Conservation (phyloP, 768 basidiomycete species). For the Russula olivacea region DNA sequence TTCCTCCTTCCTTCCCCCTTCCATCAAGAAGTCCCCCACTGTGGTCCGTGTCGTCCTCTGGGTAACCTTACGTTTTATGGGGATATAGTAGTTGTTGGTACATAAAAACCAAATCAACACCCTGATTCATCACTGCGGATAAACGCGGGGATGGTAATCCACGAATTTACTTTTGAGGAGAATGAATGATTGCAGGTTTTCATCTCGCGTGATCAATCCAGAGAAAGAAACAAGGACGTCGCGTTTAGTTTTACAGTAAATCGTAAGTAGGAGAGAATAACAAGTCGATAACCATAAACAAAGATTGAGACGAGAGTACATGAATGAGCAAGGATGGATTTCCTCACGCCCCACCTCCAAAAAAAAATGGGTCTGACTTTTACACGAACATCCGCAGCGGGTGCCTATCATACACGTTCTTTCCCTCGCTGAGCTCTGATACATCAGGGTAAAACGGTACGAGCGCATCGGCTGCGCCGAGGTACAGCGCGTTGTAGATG, state of each 20-base stretch:
- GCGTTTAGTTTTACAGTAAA: conserved; percentile 8
- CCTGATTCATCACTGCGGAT: not conserved
- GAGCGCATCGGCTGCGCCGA: conserved; percentile 85
- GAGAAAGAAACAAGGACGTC: not conserved
- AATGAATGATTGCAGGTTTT: not conserved
- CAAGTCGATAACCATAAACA: not conserved
- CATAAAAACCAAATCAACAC: not conserved
- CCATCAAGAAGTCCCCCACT: not conserved
- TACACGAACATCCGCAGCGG: conserved; percentile 79
- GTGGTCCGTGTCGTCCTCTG: not conserved
- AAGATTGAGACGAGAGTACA: not conserved
- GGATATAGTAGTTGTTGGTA: conserved; percentile 1
- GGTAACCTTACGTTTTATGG: not conserved
- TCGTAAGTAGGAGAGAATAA: not conserved
- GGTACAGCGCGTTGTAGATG: conserved; percentile 89
- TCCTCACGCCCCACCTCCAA: not conserved
- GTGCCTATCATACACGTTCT: conserved; percentile 84
- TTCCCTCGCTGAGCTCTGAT: conserved; percentile 80
- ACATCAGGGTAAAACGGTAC: conserved; percentile 95
- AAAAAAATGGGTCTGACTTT: not conserved
- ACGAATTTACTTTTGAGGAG: not conserved
- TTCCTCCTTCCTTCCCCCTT: not conserved
- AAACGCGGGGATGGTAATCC: not conserved
- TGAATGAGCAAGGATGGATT: not conserved
- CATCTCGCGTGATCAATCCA: not conserved